Base-by-base conservation (phyloP, 345 rosid genomes). In the Ceriops tagal region DNA sequence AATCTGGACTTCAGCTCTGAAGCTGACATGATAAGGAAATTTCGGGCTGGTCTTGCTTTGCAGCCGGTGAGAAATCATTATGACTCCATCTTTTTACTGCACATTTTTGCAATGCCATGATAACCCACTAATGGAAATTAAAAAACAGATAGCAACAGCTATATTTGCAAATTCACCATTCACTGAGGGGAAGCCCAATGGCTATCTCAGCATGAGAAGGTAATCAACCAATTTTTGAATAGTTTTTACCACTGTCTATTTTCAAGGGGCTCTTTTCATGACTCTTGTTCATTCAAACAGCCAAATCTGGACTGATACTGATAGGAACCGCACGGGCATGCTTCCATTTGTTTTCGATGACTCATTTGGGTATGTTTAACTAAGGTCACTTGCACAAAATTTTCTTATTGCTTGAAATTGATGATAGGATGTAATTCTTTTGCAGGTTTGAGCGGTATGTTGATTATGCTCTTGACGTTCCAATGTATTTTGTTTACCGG, bases 191-290 rank as follows among this genome's bases (percentile, higher is more conserved):
- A 92, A 90, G 83, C 98, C 96, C 58, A 96, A 90, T 73, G 99
- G 98, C 66, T 92, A 79, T 82, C 97, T 96, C 72, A 96, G 98
- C 88, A 89, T 84, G 96, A 84, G 98, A 83, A 96, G 99, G 99
- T 96, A 59, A 56, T 43, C 39, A 60, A 65, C 72, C 56, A 16
- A 34, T 60, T 70, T 16, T 60, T 7, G 26, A 52, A 24, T 60
- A 8, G 53, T 55, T 68, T 57, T 53, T 66, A 56, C 15, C 32
- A 60, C 49, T 66, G 46, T 5, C 8, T 28, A 22, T 46, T 70
- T 60, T 39, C 37, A 34, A 26, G 31, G 64, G 13, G 56, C 61
- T 53, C 67, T 0, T 0, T 30, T 78, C 68, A 39, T 80, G 61
- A 77, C 57, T 63, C 53, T 74, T 73, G 57, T 74, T 70, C 37